phyloP scores from a whole-genome alignment of 164 flowering plant species.

The Akebia trifoliata region DNA sequence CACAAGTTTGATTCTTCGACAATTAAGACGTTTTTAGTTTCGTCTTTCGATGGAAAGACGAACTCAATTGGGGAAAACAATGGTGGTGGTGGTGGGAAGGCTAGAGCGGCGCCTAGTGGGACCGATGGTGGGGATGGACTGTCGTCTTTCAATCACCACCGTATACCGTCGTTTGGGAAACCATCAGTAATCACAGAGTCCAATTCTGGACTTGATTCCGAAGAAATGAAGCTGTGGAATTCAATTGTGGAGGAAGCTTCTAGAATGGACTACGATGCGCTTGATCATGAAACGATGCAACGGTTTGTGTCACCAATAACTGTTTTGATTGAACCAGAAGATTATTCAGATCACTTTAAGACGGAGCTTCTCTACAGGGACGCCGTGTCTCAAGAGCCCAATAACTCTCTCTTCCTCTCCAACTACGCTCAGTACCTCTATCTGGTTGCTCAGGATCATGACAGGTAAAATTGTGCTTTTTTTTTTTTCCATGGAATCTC shows the following conservation, averaged over 20 bases:
- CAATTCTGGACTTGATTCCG: conserved; percentile 25
- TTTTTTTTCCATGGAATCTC: too few species aligned
- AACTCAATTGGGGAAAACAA: conserved; percentile 53
- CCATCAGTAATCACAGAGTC: too few species aligned
- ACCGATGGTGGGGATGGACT: conserved; percentile 65
- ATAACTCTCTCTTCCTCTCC: conserved; percentile 63
- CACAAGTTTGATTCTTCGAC: conserved; percentile 48
- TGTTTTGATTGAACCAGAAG: conserved; percentile 53
- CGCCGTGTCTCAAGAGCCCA: conserved; percentile 52
- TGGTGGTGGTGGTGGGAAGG: conserved; percentile 72
- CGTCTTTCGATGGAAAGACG: conserved; percentile 42
- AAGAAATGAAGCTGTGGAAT: too few species aligned
- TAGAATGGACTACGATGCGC: too few species aligned
- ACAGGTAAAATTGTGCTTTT: too few species aligned
- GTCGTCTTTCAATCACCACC: conserved; percentile 21
- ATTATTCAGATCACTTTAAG: conserved; percentile 33
- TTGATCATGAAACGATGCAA: conserved; percentile 52
- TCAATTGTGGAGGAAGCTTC: too few species aligned
- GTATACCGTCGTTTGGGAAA: too few species aligned
- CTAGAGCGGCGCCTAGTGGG: conserved; percentile 43
- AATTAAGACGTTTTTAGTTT: conserved; percentile 30
- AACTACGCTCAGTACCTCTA: conserved; percentile 89
- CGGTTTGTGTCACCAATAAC: conserved; percentile 59
- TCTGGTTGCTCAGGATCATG: conserved; percentile 68
- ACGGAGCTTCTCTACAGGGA: conserved; percentile 68